Evolutionary conservation across 129 eudicot genomes (phyloP), one percentile per base, ranked within the genome.

Genomic region (Apium graveolens): DNA sequence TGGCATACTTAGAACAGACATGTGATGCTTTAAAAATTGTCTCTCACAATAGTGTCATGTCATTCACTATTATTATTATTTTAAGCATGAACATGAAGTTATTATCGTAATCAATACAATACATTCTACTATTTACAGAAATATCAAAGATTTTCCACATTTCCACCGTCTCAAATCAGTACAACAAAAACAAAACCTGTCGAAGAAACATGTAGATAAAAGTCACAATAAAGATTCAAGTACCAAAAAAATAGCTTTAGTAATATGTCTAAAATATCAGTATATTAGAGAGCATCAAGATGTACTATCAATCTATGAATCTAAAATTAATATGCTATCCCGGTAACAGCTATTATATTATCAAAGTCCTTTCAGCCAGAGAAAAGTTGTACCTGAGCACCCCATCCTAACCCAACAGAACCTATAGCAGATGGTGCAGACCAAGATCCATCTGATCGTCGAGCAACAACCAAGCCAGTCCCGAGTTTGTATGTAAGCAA

Each of bases 391-490:
- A 96, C 99, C 99, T 96, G 99, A 70, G 97, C 91, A 70, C 99
- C 99, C 99, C 99, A 96, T 63, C 99, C 99, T 81, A 96, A 77
- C 75, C 99, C 99, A 73, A 82, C 90, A 53, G 99, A 96, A 70
- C 79, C 46, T 76, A 96, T 86, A 82, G 99, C 99, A 84, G 97
- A 96, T 86, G 99, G 99, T 37, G 97, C 97, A 78, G 99, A 96
- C 99, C 99, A 96, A 34, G 96, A 85, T 70, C 97, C 97, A 83
- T 96, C 97, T 60, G 92, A 81, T 76, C 97, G 86, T 75, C 97
- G 90, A 80, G 99, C 93, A 81, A 96, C 78, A 39, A 96, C 97
- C 88, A 96, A 84, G 49, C 99, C 99, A 83, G 97, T 90, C 44
- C 99, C 99, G 76, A 96, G 81, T 78, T 92, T 96, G 83, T 96